A percentile compares a stretch with the other conserved stretches of the same genome.
phyloP scores from a whole-genome alignment of 495 filamentous ascomycete species.

The Penicillium coprophilum region DNA sequence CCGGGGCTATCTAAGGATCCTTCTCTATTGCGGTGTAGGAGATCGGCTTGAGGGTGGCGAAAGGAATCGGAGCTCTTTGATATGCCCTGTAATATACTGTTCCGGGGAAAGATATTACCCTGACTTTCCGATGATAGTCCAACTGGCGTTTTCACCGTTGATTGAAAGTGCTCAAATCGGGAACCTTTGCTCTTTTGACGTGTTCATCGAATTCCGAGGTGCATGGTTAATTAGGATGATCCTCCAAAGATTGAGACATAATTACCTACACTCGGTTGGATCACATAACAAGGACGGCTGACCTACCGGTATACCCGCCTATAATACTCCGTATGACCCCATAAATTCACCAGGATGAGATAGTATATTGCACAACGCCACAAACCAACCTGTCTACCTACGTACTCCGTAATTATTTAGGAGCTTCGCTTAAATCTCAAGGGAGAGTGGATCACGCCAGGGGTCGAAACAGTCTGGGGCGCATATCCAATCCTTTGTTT shows the following conservation, averaged over 20 bases:
- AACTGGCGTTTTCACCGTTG: not conserved
- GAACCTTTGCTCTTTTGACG: not conserved
- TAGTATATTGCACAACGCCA: not conserved
- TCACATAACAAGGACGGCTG: not conserved
- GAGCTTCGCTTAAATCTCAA: slow-evolving; percentile 1
- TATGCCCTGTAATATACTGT: not conserved
- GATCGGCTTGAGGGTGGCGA: slow-evolving; percentile 6
- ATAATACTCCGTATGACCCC: not conserved
- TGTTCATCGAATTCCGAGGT: slow-evolving; percentile 1
- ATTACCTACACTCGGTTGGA: not conserved
- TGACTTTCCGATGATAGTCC: not conserved
- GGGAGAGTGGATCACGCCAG: slow-evolving; percentile 7
- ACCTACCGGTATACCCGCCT: not conserved
- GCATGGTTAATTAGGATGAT: not conserved
- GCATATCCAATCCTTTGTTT: slow-evolving; percentile 7
- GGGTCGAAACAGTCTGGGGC: slow-evolving; percentile 13
- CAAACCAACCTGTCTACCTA: not conserved
- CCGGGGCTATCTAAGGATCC: slow-evolving; percentile 3
- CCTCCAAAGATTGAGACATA: slow-evolving; percentile 2
- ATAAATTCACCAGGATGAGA: not conserved
- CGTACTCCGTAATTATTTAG: not conserved
- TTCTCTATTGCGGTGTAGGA: slow-evolving; percentile 11
- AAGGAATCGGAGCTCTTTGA: slow-evolving; percentile 1
- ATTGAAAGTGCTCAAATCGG: not conserved
- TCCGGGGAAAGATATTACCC: not conserved